A percentile compares a stretch with the other conserved stretches of the same genome.
These are phyloP conservation scores for Phytophthora sojae DNA, from an alignment of 352 stramenopile genomes.

Conservation along the genomic window DNA sequence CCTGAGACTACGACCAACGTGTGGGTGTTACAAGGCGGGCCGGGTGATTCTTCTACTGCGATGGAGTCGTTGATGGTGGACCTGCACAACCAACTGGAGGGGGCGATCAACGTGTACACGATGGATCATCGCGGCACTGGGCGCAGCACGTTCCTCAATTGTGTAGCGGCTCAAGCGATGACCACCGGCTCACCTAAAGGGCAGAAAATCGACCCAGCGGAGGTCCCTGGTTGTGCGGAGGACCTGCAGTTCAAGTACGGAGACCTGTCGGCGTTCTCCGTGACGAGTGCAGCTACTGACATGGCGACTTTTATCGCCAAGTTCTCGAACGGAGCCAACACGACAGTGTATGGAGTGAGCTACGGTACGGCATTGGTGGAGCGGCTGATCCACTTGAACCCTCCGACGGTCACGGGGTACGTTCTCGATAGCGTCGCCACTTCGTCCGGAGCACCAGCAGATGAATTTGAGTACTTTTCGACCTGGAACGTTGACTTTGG, in stretches of 20 bases:
- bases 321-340: constrained; percentile 29
- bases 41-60: constrained; percentile 42
- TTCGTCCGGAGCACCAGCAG: constrained; percentile 32
- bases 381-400: constrained; percentile 51
- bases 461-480: constrained; percentile 46
- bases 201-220: constrained; percentile 19
- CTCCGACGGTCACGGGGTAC: constrained; percentile 49
- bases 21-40: constrained; percentile 53
- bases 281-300: constrained; percentile 47
- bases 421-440: constrained; percentile 51
- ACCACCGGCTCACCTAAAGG: constrained; percentile 43
- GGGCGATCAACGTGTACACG: constrained; percentile 51
- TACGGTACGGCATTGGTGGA: constrained; percentile 60
- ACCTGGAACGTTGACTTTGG: constrained; percentile 52
- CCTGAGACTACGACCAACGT: constrained; percentile 31
- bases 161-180: constrained; percentile 43
- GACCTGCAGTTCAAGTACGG: constrained; percentile 47
- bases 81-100: constrained; percentile 28
- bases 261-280: constrained; percentile 47
- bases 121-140: constrained; percentile 60
- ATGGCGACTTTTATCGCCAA: constrained; percentile 34
- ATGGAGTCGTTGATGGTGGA: constrained; percentile 52
- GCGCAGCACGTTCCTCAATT: constrained; percentile 43
- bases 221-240: constrained; percentile 43
- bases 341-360: constrained; percentile 54